Evolutionary conservation across 2,329 filamentous ascomycete species (phyloP), one percentile per base, ranked within the genome.

Genomic region (Lasiodiplodia hormozganensis): DNA sequence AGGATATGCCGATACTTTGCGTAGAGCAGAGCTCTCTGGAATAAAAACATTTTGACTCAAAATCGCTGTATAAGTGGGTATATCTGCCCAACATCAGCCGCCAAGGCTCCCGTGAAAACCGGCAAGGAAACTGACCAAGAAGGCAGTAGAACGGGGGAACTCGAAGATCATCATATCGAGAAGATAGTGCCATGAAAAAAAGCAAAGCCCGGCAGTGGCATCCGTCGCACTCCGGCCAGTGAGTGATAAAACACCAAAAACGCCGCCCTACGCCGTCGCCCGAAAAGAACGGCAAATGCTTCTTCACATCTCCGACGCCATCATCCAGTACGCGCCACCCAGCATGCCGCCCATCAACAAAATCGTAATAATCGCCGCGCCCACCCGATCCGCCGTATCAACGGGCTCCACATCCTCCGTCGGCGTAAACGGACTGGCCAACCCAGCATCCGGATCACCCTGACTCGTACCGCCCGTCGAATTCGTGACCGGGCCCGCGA

Each of bases 381-480:
- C 82, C 1, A 77, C 80, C 64, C 73, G 77, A 70, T 83, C 82
- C 8, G 52, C 78, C 21, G 75, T 78, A 1, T 77, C 80, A 5
- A 80, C 73, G 14, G 70, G 69, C 60, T 71, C 56, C 40, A 43
- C 74, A 12, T 74, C 74, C 36, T 70, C 69, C 5, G 53, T 65
- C 34, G 68, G 23, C 28, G 51, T 56, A 16, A 58, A 28, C 38
- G 52, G 31, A 23, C 53, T 58, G n/a, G 36, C n/a, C 31, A 40
- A 8, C 25, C 76, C 76, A 7, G 79, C 74, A 5, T 69, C 77
- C 0, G 80, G 78, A 71, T 87, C 77, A 2, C 85, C 84, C 64
- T 79, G 66, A 52, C 79, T 83, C 8, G 84, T 85, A 21, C 85
- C 86, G 14, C 86, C 86, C 4, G 83, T 87, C 0, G 73, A 71